Percentiles rank a stretch among this genome's conserved stretches.
phyloP scores from a whole-genome alignment of 129 eudicot species.

The Chrysanthemum makinoi region DNA sequence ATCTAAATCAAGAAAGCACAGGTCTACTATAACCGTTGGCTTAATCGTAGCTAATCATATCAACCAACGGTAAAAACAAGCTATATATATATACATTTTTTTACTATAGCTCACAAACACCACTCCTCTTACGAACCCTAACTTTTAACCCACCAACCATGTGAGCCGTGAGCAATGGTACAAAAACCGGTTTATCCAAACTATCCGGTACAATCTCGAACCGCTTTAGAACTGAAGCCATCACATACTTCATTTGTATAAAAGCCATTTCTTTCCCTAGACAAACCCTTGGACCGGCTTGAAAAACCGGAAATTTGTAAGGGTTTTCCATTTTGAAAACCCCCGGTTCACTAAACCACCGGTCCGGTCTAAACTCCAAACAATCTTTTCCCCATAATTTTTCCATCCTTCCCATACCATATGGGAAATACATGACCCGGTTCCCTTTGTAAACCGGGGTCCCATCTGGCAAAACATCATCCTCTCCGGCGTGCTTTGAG shows the following conservation, averaged over 20 bases:
- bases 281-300: slow-evolving; percentile 88
- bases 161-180: slow-evolving; percentile 76
- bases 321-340: slow-evolving; percentile 51
- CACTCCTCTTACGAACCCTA: slow-evolving; percentile 41
- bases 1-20: background rate
- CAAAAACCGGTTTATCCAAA: slow-evolving; percentile 42
- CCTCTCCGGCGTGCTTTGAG: slow-evolving; percentile 62
- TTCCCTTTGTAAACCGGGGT: slow-evolving; percentile 55
- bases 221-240: slow-evolving; percentile 50
- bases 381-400: slow-evolving; percentile 77
- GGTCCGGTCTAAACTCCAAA: slow-evolving; percentile 69
- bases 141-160: slow-evolving; percentile 75
- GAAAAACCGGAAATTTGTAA: slow-evolving; percentile 75
- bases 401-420: slow-evolving; percentile 97
- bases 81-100: background rate
- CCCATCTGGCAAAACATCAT: slow-evolving; percentile 83
- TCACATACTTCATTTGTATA: slow-evolving; percentile 75
- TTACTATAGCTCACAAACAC: background rate
- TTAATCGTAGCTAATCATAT: background rate
- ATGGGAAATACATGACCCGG: slow-evolving; percentile 80
- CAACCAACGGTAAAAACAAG: slow-evolving; percentile 28
- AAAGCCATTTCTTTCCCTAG: slow-evolving; percentile 90
- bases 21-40: slow-evolving; percentile 8
- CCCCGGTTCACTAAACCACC: slow-evolving; percentile 59
- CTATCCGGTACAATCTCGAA: slow-evolving; percentile 50